These are phyloP conservation scores for Wallacemonas rigidus DNA, from an alignment of 208 protist species.

Conservation along the genomic window DNA sequence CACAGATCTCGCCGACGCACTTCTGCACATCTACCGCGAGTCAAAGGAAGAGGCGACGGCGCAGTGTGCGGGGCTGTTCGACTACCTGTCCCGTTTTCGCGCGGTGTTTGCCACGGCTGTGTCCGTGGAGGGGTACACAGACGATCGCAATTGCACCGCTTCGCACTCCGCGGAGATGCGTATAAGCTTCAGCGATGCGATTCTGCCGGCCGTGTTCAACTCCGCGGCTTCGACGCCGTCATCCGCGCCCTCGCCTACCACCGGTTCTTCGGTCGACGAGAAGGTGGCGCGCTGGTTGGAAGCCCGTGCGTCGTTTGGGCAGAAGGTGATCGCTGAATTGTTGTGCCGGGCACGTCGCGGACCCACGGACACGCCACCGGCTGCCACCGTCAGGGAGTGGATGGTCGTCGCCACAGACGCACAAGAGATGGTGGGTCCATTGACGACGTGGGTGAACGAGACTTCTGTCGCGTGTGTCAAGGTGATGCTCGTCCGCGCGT, in stretches of 20 bases:
- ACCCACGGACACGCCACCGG: neutral
- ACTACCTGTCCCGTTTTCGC: neutral
- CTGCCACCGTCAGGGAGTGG: slow-evolving; percentile 3
- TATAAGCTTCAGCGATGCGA: neutral
- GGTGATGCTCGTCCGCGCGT: neutral
- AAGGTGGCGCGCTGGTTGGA: slow-evolving; percentile 1
- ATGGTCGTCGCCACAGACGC: neutral
- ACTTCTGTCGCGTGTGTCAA: neutral
- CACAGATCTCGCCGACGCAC: slow-evolving; percentile 12
- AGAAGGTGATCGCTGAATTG: slow-evolving; percentile 3
- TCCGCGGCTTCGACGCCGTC: neutral
- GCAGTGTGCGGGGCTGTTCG: neutral
- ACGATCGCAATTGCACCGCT: neutral
- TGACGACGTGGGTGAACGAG: slow-evolving; percentile 1
- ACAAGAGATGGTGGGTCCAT: neutral
- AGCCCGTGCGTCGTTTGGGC: slow-evolving; percentile 7
- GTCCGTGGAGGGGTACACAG: neutral
- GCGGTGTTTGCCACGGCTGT: neutral
- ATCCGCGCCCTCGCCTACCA: neutral
- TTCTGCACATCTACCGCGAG: slow-evolving; percentile 16
- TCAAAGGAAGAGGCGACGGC: neutral
- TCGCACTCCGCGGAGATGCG: neutral
- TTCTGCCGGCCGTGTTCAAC: neutral
- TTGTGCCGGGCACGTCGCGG: neutral
- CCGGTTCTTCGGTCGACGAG: slow-evolving; percentile 5